These are phyloP conservation scores for Fusarium veterinarium DNA, from an alignment of 2,329 filamentous ascomycete genomes.

Conservation along the genomic window DNA sequence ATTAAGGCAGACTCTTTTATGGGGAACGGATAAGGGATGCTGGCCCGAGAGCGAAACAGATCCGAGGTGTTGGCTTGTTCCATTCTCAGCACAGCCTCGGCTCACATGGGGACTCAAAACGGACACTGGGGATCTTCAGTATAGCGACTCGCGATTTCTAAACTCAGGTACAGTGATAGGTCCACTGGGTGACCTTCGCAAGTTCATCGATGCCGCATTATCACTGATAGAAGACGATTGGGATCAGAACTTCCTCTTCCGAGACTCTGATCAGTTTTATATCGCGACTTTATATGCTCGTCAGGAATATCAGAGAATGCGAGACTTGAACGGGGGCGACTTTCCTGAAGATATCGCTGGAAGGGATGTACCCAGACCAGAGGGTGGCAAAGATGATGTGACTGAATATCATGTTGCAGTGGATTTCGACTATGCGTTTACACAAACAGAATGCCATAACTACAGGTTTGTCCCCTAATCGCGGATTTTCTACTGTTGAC, in stretches of 20 bases:
- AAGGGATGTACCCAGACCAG: constrained; percentile 23
- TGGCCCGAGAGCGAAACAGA: constrained; percentile 16
- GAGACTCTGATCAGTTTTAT: constrained; percentile 40
- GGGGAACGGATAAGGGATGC: constrained; percentile 39
- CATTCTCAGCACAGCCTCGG: constrained; percentile 25
- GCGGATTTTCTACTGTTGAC: neutral
- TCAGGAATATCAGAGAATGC: constrained; percentile 38
- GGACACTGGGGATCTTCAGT: constrained; percentile 15
- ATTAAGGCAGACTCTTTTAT: constrained; percentile 38
- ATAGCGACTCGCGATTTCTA: constrained; percentile 27
- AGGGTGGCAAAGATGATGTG: constrained; percentile 7
- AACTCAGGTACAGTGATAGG: constrained; percentile 42
- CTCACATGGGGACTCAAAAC: constrained; percentile 35
- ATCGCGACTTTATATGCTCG: constrained; percentile 35
- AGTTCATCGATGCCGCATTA: constrained; percentile 32
- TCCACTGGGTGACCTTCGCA: constrained; percentile 34
- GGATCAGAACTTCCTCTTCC: constrained; percentile 16
- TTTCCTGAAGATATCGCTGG: constrained; percentile 25
- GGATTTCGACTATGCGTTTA: constrained; percentile 54
- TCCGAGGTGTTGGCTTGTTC: constrained; percentile 37
- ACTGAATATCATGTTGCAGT: constrained; percentile 34
- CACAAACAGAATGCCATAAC: constrained; percentile 58
- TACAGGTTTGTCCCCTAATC: constrained; percentile 55
- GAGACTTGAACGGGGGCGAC: constrained; percentile 19
- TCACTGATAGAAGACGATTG: constrained; percentile 13